Evolutionary conservation across 2,329 filamentous ascomycete genomes (phyloP).

Genomic region (Malbranchea cinnamomea): DNA sequence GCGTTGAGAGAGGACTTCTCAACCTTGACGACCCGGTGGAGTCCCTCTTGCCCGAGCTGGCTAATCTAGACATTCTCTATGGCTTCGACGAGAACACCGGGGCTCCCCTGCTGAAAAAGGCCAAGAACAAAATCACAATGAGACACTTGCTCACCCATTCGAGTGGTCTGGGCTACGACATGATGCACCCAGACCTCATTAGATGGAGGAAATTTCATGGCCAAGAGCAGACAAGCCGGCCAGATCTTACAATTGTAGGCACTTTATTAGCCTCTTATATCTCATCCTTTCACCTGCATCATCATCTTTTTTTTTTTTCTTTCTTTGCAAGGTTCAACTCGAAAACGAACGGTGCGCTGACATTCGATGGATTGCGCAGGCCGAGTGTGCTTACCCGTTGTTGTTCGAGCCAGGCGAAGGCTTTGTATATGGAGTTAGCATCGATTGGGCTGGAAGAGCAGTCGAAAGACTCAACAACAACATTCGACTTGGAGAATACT

Average conservation of each 20-base stretch:
- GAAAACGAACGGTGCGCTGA: no score
- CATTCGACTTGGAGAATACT: conserved; percentile 3
- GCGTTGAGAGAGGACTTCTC: conserved; percentile 37
- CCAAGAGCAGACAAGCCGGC: conserved; percentile 12
- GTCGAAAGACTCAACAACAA: conserved; percentile 8
- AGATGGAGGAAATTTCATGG: conserved; percentile 1
- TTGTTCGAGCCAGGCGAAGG: conserved; percentile 34
- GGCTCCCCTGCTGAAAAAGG: conserved; percentile 3
- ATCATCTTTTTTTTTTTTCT: no score
- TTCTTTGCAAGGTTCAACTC: no score
- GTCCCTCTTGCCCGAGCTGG: conserved; percentile 32
- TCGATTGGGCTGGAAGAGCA: conserved; percentile 39
- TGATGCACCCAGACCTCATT: background rate
- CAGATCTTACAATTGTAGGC: conserved; percentile 6
- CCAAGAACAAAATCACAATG: conserved; percentile 5
- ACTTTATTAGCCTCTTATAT: conserved; percentile 32
- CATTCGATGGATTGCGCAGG: conserved; percentile 1
- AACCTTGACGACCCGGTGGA: conserved; percentile 31
- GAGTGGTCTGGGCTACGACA: conserved; percentile 5
- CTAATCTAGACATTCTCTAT: conserved; percentile 30
- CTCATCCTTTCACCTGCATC: conserved; percentile 21
- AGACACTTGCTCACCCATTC: conserved; percentile 4
- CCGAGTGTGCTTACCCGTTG: conserved; percentile 21
- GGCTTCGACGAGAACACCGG: conserved; percentile 25
- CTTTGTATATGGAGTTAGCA: conserved; percentile 34